Evolutionary conservation across 305 asterid genomes (phyloP), one percentile per base, ranked within the genome.

Genomic region (Solanum hybrid): DNA sequence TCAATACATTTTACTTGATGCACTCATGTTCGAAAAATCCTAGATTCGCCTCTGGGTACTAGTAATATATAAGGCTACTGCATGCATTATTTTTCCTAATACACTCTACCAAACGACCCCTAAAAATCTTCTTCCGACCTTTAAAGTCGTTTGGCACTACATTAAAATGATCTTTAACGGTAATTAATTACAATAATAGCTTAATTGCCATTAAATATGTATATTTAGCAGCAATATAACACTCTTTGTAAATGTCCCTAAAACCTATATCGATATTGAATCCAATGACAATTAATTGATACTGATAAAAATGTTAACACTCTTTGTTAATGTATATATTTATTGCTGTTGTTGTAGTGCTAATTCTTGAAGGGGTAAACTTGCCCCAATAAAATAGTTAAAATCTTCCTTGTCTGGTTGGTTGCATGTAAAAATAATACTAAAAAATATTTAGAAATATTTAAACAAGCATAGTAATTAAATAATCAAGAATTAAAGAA

Each of bases 361-460:
- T 27, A 16, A 72, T 29, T 29, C 12, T 14, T 16, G 12, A 75
- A 77, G 17, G 40, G 14, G 2, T 77, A 77, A 34, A 34, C 14
- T 20, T 34, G 26, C 13, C 24, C 27, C 29, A 34, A 77, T 20
- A 77, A 77, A 77, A 34, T 34, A 77, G 84, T 35, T 77, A 77
- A 34, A 5, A 77, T 77, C 51, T 17, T 77, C 46, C 14, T 34
- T 34, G 29, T 77, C 29, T 77, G 9, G 29, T 35, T 22, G 84
- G 51, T 34, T 77, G 84, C 84, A 77, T 35, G 84, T 16, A 77
- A 35, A 77, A 77, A 34, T 77, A 77, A 5, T 77, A 77, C 82
- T 9, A 77, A 73, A 14, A 73, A 75, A 0, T 16, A 76, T 3
- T 17, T 75, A 31, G 38, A 80, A 56, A 56, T 56, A 17, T 56